Evolutionary conservation across 306 rosid species (phyloP).

Genomic region (Echinosophora koreensis): DNA sequence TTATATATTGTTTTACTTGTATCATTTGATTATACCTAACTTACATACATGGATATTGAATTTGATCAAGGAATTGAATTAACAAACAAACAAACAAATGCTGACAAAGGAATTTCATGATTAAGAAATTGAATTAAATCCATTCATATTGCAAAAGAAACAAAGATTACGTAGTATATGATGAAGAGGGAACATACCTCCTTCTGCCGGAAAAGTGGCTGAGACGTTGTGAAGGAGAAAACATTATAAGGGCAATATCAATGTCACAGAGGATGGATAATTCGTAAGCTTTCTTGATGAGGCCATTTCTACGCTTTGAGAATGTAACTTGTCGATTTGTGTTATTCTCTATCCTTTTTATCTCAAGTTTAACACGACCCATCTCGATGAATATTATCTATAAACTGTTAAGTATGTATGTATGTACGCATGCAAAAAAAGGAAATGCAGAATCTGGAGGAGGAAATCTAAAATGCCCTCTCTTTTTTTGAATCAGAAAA

Average conservation of each 20-base stretch:
- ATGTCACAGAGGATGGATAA: constrained; percentile 82
- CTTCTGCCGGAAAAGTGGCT: constrained; percentile 76
- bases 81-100: too few relatives aligned
- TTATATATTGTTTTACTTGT: not conserved
- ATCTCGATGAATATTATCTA: constrained; percentile 45
- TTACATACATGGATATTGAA: too few relatives aligned
- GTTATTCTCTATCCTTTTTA: constrained; percentile 81
- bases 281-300: constrained; percentile 87
- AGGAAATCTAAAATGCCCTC: constrained; percentile 52
- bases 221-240: constrained; percentile 73
- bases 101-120: not conserved
- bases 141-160: not conserved
- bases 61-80: too few relatives aligned
- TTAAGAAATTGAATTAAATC: not conserved
- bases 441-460: constrained; percentile 45
- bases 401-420: not conserved
- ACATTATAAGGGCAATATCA: constrained; percentile 87
- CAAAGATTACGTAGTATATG: not conserved
- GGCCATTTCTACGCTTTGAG: constrained; percentile 88
- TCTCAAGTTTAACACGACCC: constrained; percentile 93
- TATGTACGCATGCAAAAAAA: constrained; percentile 11
- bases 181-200: constrained; percentile 51
- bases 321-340: constrained; percentile 86
- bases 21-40: too few relatives aligned
- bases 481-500: constrained; percentile 24